Evolutionary conservation across 768 basidiomycete genomes (phyloP).

Genomic region (Russula sp.): DNA sequence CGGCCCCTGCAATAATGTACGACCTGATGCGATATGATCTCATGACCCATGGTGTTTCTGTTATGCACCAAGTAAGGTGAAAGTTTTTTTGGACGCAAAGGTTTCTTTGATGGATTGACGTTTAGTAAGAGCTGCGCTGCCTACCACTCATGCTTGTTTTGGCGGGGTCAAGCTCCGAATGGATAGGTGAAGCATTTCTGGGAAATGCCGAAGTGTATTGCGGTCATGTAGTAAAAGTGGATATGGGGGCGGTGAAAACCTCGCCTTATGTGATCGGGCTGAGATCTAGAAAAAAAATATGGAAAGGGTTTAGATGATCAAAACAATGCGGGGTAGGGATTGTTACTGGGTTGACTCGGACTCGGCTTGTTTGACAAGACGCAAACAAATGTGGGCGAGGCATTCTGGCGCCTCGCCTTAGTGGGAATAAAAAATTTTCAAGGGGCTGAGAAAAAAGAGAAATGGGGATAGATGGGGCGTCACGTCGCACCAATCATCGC

Average conservation of each 20-base stretch:
- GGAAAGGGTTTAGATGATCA: conserved; percentile 22
- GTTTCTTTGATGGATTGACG: conserved; percentile 16
- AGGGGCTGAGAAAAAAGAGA: not conserved
- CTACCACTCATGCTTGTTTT: conserved; percentile 15
- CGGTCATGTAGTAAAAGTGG: conserved; percentile 19
- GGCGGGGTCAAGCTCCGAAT: conserved; percentile 15
- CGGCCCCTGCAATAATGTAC: conserved; percentile 25
- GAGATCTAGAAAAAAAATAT: conserved; percentile 18
- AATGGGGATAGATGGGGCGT: not conserved
- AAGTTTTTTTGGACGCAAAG: not conserved
- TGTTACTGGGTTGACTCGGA: too few species aligned
- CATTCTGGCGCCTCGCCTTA: too few species aligned
- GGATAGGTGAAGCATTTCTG: conserved; percentile 11
- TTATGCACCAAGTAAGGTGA: conserved; percentile 7
- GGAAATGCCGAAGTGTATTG: conserved; percentile 15
- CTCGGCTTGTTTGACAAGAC: too few species aligned
- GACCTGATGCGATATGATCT: conserved; percentile 18
- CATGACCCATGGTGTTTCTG: conserved; percentile 15
- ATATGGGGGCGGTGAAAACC: conserved; percentile 21
- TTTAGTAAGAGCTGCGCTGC: conserved; percentile 8
- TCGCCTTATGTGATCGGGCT: conserved; percentile 19
- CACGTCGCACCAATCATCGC: not conserved
- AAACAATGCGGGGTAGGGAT: conserved; percentile 18
- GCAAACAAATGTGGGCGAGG: too few species aligned
- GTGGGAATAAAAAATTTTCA: too few species aligned